Base-by-base conservation (phyloP, 73 alveolate species). In the Stentor roeselii region DNA sequence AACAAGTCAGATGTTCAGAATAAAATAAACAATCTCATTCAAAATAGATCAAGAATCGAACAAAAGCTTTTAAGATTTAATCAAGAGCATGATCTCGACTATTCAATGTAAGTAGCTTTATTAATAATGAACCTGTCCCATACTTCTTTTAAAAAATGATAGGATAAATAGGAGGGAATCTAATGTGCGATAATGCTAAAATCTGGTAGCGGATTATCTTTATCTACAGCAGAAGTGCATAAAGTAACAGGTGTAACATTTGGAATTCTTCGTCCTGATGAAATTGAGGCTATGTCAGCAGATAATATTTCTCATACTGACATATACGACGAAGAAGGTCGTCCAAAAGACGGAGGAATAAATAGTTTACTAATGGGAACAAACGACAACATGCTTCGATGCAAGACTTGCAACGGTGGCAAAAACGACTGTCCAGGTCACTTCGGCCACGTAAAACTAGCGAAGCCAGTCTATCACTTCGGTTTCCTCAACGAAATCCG, bases 371-470 rank as follows among this genome's bases (percentile, higher is more conserved):
- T 97, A 75, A 91, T 96, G 98, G 99, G 99, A 31, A 94, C 99
- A 27, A 92, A 94, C 90, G 98, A 94, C 85, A 90, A 90, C 75
- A 92, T 75, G 80, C 61, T 86, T 31, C 76, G 59, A 41, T 96
- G 99, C 83, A 42, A 67, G 59, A 94, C 97, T 36, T 96, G 99
- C 86, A 88, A 86, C 59, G 95, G 98, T 41, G 84, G 95, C 58
- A 82, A 84, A 60, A 91, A 88, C 58, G 95, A 94, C 59, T 96
- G 99, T 84, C 99, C 99, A 14, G 99, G 99, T 34, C 99, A 96
- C 90, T 94, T 96, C 77, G 99, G 99, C 3, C 97, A 91, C 82
- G 92, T 96, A 80, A 93, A 89, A 34, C 90, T 96, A 30, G 98
- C 95, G 11, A 88, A 59, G 82, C 97, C 98, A 36, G 96, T 94